Percentiles rank a stretch among this genome's conserved stretches.
Conservation (phyloP, 106 monocot species). For the Dioscorea alata region DNA sequence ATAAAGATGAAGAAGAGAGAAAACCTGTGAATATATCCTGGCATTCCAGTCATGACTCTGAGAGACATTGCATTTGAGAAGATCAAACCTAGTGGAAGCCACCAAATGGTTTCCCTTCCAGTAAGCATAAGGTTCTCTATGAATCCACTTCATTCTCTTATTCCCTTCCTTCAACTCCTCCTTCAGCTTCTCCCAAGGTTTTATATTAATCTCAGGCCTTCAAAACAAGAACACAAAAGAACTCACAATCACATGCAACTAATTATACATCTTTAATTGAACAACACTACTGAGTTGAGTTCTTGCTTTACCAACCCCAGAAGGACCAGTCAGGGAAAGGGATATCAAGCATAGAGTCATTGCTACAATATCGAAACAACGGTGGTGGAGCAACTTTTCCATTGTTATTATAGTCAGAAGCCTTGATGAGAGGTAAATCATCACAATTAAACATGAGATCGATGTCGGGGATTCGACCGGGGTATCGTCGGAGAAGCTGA, state of each 20-base stretch:
- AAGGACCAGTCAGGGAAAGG: constrained; percentile 91
- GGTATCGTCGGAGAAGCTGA: constrained; percentile 68
- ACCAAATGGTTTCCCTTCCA: constrained; percentile 77
- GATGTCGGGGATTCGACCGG: constrained; percentile 58
- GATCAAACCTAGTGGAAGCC: constrained; percentile 26
- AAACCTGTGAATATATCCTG: constrained; percentile 61
- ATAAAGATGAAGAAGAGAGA: neutral
- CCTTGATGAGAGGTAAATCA: constrained; percentile 49
- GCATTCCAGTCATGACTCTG: constrained; percentile 51
- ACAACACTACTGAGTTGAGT: neutral
- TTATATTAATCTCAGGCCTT: constrained; percentile 85
- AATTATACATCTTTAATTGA: neutral
- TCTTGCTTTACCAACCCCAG: constrained; percentile 77
- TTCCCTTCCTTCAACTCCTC: constrained; percentile 46
- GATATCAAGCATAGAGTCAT: constrained; percentile 51
- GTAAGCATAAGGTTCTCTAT: constrained; percentile 66
- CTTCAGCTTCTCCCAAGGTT: constrained; percentile 49
- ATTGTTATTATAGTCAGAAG: constrained; percentile 1
- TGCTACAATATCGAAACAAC: constrained; percentile 47
- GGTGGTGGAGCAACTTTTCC: constrained; percentile 23
- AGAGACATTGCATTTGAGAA: constrained; percentile 53
- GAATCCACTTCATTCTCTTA: constrained; percentile 35
- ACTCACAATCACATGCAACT: neutral
- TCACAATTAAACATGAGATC: constrained; percentile 79
- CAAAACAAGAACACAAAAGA: neutral